phyloP scores from a whole-genome alignment of 345 rosid species.

The Aquilaria yunnanensis region DNA sequence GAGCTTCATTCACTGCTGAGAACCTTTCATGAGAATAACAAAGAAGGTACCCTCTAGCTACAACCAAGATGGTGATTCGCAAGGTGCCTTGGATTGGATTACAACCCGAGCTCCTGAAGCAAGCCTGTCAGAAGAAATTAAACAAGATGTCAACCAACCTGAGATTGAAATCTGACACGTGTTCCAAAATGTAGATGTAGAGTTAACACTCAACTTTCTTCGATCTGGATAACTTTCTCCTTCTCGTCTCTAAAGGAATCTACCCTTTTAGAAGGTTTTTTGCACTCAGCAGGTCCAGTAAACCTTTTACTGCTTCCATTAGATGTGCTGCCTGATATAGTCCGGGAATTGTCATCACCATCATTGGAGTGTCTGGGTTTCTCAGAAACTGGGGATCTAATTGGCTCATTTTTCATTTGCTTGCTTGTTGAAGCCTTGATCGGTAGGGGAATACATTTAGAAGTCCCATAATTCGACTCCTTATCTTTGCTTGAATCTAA shows the following conservation, averaged over 20 bases:
- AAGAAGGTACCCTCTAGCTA: constrained; percentile 17
- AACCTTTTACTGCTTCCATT: constrained; percentile 51
- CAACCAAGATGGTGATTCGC: constrained; percentile 22
- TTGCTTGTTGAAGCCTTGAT: constrained; percentile 59
- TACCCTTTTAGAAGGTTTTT: constrained; percentile 32
- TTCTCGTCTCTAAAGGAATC: constrained; percentile 62
- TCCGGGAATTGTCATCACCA: constrained; percentile 28
- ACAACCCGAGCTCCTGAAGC: constrained; percentile 98
- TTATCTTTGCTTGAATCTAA: constrained; percentile 40
- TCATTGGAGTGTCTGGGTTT: constrained; percentile 55
- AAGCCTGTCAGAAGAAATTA: constrained; percentile 55
- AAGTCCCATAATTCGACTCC: constrained; percentile 39
- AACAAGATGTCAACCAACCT: constrained; percentile 3
- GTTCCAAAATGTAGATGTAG: constrained; percentile 1
- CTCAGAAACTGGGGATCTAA: constrained; percentile 68
- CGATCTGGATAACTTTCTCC: constrained; percentile 68
- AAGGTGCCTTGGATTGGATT: constrained; percentile 69
- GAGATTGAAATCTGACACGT: not conserved
- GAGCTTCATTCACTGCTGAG: constrained; percentile 2
- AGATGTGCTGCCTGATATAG: constrained; percentile 15
- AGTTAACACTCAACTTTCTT: constrained; percentile 76
- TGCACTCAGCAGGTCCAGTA: constrained; percentile 31
- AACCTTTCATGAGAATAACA: constrained; percentile 2
- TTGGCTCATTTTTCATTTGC: constrained; percentile 50
- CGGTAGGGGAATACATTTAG: constrained; percentile 53